Percentiles rank a stretch among this genome's conserved stretches.
These are phyloP conservation scores for Pholiota molesta DNA, from an alignment of 768 basidiomycete species.

Conservation along the genomic window DNA sequence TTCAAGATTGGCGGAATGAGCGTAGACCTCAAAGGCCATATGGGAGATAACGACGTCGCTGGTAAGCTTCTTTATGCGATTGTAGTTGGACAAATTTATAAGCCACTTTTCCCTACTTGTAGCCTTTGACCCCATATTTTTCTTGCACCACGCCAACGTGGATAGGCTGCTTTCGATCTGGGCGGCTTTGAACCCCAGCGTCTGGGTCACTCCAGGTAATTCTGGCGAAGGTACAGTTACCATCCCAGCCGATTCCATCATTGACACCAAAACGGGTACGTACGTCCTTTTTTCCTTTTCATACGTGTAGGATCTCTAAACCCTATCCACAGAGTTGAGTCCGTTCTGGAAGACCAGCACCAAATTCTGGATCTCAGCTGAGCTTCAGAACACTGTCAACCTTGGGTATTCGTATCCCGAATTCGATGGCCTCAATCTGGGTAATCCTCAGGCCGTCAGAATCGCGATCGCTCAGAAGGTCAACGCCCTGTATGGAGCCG, in stretches of 20 bases:
- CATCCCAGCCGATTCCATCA: neutral
- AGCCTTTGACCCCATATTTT: conserved; percentile 3
- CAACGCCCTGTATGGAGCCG: neutral
- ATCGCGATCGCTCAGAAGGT: neutral
- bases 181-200: neutral
- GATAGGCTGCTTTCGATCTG: conserved; percentile 2
- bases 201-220: conserved; percentile 1
- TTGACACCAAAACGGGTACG: neutral
- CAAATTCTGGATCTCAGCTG: neutral
- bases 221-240: neutral
- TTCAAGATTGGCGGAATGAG: neutral
- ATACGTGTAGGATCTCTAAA: neutral
- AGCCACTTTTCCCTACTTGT: neutral
- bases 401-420: conserved; percentile 3
- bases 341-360: conserved; percentile 1
- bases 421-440: neutral
- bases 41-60: neutral
- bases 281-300: neutral
- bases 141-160: conserved; percentile 1
- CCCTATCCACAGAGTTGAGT: neutral
- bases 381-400: neutral
- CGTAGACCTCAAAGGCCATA: neutral
- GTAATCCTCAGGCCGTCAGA: neutral
- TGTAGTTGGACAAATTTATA: neutral
- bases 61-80: neutral